phyloP scores from a whole-genome alignment of 345 rosid genomes.

The Pistacia atlantica region DNA sequence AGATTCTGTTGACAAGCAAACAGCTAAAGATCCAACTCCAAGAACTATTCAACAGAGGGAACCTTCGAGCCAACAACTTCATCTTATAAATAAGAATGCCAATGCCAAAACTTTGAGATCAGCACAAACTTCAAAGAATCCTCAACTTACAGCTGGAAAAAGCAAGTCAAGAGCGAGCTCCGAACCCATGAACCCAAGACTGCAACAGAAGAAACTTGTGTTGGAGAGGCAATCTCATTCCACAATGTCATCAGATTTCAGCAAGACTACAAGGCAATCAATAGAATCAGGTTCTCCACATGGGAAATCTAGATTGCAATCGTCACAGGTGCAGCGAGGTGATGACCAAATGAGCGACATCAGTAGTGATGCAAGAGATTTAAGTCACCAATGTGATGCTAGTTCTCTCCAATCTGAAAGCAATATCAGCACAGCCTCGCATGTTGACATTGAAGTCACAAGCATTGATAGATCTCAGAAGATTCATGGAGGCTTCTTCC shows the following conservation, averaged over 20 bases:
- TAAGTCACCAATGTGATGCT: slow-evolving; percentile 42
- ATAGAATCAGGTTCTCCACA: slow-evolving; percentile 48
- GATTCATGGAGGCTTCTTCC: slow-evolving; percentile 29
- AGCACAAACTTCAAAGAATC: slow-evolving; percentile 39
- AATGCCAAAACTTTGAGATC: slow-evolving; percentile 26
- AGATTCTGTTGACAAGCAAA: slow-evolving; percentile 41
- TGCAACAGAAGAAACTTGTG: slow-evolving; percentile 51
- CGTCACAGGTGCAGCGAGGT: slow-evolving; percentile 34
- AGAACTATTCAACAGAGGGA: slow-evolving; percentile 38
- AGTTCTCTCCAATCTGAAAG: slow-evolving; percentile 56
- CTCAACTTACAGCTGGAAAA: slow-evolving; percentile 30
- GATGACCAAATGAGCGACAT: slow-evolving; percentile 49
- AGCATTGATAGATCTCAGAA: slow-evolving; percentile 51
- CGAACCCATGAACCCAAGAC: slow-evolving; percentile 50
- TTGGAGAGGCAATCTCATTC: slow-evolving; percentile 47
- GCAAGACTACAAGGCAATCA: slow-evolving; percentile 45
- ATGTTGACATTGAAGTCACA: slow-evolving; percentile 62
- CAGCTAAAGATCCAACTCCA: slow-evolving; percentile 46
- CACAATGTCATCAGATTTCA: slow-evolving; percentile 41
- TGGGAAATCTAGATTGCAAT: slow-evolving; percentile 37
- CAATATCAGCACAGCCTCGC: slow-evolving; percentile 52
- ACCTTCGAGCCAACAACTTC: slow-evolving; percentile 29
- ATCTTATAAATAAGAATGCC: slow-evolving; percentile 36
- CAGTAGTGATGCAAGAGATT: slow-evolving; percentile 51
- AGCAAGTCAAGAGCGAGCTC: slow-evolving; percentile 41